phyloP scores from a whole-genome alignment of 2,329 filamentous ascomycete species.

The Neophaeococcomyces aloes region DNA sequence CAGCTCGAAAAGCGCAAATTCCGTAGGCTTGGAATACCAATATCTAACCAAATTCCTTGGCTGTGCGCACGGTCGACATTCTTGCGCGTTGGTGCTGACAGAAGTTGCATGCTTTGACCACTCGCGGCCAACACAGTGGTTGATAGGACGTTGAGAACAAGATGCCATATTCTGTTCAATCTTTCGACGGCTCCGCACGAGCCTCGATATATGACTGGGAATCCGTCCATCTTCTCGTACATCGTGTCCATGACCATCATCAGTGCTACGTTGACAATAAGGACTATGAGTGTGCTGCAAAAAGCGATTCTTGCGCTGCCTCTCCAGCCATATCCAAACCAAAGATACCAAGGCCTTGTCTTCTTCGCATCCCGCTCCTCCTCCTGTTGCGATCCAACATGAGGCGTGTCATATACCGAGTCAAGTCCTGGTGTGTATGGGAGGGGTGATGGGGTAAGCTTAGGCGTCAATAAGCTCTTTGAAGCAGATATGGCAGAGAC shows the following conservation, averaged over 20 bases:
- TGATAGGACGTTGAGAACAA: conserved; percentile 40
- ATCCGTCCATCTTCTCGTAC: conserved; percentile 7
- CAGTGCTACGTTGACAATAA: conserved; percentile 16
- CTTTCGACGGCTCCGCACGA: conserved; percentile 13
- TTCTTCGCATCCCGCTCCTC: conserved; percentile 5
- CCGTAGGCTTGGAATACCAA: conserved; percentile 9
- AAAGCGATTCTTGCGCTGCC: conserved; percentile 17
- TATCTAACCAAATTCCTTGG: conserved; percentile 7
- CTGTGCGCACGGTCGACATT: conserved; percentile 42
- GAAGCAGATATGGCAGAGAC: conserved; percentile 10
- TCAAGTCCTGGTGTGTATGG: conserved; percentile 16
- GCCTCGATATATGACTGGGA: conserved; percentile 11
- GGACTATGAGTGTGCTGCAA: conserved; percentile 12
- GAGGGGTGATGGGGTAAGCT: conserved; percentile 12
- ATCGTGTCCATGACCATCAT: conserved; percentile 13
- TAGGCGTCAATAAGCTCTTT: conserved; percentile 15
- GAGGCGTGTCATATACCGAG: conserved; percentile 8
- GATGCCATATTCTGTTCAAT: conserved; percentile 28
- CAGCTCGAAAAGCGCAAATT: conserved; percentile 18
- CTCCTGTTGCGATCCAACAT: neutral
- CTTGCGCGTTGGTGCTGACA: conserved; percentile 40
- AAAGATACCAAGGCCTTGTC: neutral
- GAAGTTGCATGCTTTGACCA: conserved; percentile 44
- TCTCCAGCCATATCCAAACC: conserved; percentile 17
- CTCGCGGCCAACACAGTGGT: conserved; percentile 38